Evolutionary conservation across 1,284 basidiomycete species (phyloP), one percentile per base, ranked within the genome.

Genomic region (Moesziomyces sp.): DNA sequence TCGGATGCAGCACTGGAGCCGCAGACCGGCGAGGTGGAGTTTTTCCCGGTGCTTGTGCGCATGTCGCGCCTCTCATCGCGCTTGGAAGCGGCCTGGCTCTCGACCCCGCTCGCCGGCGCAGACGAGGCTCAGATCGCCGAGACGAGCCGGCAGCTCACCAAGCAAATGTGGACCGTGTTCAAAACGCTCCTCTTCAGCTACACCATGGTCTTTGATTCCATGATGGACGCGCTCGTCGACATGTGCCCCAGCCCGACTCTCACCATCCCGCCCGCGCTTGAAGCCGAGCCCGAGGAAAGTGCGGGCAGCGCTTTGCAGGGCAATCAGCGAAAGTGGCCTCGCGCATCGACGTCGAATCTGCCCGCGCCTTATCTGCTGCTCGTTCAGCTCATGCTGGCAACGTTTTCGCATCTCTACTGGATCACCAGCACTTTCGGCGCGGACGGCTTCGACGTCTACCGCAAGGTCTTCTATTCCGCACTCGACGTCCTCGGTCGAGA

Each of bases 161-260:
- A 62, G 35, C 56, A 74, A 42, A 54, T 82, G 3, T 83, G 82
- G 82, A 72, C 69, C 4, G 53, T 70, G 3, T 79, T 82, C 71
- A 83, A 83, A 58, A 76, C 78, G 11, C 47, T 77, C 1, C 64
- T 83, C 3, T 83, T 83, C 69, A 73, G 76, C 44, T 76, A 70
- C 52, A 82, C 81, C 10, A 78, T 82, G 78, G 61, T 78, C n/a
- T 78, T 82, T 16, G 82, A 83, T 48, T 73, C 81, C 28, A 77
- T 83, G 52, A 66, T 81, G 28, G 74, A 81, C 21, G 70, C 72
- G 3, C 43, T 83, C 3, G 77, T 83, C n/a, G 79, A 82, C 28
- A 74, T 76, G 74, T 80, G 78, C 23, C 81, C 81, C 13, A 77
- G 74, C 42, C 79, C 81, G 6, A 76, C 79, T 4, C 52, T 69